Percentiles rank a stretch among this genome's conserved stretches.
Conservation (phyloP, 1,284 basidiomycete species). For the Naganishia liquefaciens region DNA sequence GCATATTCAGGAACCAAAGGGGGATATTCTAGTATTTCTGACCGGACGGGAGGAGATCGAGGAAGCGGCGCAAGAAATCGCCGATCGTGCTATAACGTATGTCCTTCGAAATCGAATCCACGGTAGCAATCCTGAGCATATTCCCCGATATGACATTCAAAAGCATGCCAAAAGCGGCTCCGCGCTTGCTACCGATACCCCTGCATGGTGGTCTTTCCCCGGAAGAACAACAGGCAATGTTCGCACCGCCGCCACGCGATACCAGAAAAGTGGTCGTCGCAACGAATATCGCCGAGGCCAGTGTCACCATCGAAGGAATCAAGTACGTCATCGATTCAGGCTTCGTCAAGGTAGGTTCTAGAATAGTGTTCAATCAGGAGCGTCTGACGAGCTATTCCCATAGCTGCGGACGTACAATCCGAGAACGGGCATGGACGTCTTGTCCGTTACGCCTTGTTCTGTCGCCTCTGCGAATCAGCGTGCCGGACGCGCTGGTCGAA, state of each 20-base stretch:
- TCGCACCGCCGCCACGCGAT: constrained; percentile 70
- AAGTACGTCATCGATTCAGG: constrained; percentile 94
- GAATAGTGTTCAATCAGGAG: not conserved
- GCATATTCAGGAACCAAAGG: constrained; percentile 64
- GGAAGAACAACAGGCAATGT: constrained; percentile 82
- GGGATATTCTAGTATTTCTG: constrained; percentile 90
- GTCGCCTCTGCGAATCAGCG: constrained; percentile 82
- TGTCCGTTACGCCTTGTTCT: constrained; percentile 76
- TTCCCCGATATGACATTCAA: not conserved
- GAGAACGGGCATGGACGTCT: constrained; percentile 74
- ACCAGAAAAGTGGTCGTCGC: constrained; percentile 86
- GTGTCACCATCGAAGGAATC: constrained; percentile 93
- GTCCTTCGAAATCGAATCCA: constrained; percentile 42
- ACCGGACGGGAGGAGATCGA: constrained; percentile 99
- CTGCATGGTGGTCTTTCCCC: constrained; percentile 84
- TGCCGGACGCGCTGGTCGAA: constrained; percentile 86
- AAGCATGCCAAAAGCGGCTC: constrained; percentile 67
- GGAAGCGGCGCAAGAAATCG: constrained; percentile 73
- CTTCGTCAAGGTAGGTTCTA: constrained; percentile 76
- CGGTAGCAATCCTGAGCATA: not conserved
- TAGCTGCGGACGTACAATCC: constrained; percentile 84
- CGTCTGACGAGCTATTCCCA: not conserved
- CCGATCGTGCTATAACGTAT: constrained; percentile 74
- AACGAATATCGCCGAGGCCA: constrained; percentile 97
- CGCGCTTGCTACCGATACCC: constrained; percentile 68